Base-by-base conservation (phyloP, 2,329 filamentous ascomycete genomes). In the Fusarium hostae region DNA sequence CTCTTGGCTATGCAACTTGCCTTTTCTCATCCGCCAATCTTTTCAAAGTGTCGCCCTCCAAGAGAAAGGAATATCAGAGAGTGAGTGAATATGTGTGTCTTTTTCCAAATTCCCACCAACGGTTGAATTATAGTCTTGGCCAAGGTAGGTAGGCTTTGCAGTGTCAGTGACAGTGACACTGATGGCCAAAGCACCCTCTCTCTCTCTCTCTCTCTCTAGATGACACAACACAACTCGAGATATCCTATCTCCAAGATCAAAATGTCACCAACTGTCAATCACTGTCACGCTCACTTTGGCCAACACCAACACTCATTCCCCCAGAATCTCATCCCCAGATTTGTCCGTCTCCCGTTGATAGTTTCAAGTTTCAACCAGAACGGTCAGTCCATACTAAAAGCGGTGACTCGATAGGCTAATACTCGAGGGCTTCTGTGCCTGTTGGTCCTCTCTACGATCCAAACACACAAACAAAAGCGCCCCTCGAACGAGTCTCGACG, bases 1-100 rank as follows among this genome's bases (percentile, higher is more conserved):
- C 12, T 41, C 44, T 70, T 70, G 61, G 55, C 67, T 43, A 50
- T 54, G 32, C 41, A 39, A 62, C 35, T 54, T 58, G 41, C 52
- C 51, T 68, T 48, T 39, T 30, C 18, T n/a, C 43, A 32, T 16
- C 44, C 9, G 24, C 52, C n/a, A 54, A 50, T 59, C 40, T 56
- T 24, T 12, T 43, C 16, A 12, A 28, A 20, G 54, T 41, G 8
- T 51, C 28, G 20, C 43, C 39, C 41, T 65, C 43, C 40, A 37
- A 6, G 15, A 13, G 28, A 4, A 20, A 4, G 24, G 4, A 15
- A 20, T 22, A 20, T 26, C 41, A 28, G 12, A 59, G 28, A 59
- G 32, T 26, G 24, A 28, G 59, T 39, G 35, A 66, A 24, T 26
- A 24, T 26, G 2, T 26, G 18, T 37, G 13, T 35, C 22, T 45